Conservation (phyloP, 2,329 filamentous ascomycete genomes). For the Penicillium olsonii region DNA sequence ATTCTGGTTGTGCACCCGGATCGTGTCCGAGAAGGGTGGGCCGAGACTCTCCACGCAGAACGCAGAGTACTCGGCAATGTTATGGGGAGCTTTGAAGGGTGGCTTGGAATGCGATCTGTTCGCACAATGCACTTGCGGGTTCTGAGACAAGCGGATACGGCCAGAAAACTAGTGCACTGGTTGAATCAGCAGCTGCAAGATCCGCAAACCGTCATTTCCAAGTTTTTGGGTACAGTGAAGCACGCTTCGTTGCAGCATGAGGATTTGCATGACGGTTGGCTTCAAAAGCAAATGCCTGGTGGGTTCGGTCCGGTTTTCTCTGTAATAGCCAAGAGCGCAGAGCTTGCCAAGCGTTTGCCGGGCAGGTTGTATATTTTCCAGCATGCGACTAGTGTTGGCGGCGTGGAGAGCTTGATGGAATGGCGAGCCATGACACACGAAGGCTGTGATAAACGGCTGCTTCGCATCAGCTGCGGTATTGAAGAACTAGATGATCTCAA, state of each 20-base stretch:
- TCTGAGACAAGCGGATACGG: too few species aligned
- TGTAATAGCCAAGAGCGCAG: constrained; percentile 60
- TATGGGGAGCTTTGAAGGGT: constrained; percentile 84
- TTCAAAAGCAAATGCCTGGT: constrained; percentile 81
- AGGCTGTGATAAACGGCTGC: too few species aligned
- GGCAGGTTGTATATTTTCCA: constrained; percentile 79
- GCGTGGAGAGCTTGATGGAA: constrained; percentile 92
- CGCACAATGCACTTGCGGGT: too few species aligned
- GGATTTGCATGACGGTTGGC: constrained; percentile 56
- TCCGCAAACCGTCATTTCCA: too few species aligned
- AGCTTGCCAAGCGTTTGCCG: constrained; percentile 67
- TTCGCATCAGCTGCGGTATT: too few species aligned
- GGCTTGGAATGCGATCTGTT: constrained; percentile 82
- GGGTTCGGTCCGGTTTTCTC: constrained; percentile 88
- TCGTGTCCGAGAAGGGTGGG: constrained; percentile 54
- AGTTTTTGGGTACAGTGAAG: too few species aligned
- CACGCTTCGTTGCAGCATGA: constrained; percentile 79
- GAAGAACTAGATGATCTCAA: too few species aligned
- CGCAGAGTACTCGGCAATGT: constrained; percentile 74
- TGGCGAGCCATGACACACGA: constrained; percentile 93
- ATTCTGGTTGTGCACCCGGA: constrained; percentile 63
- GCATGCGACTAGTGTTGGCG: constrained; percentile 88
- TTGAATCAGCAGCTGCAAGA: too few species aligned
- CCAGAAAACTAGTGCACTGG: too few species aligned
- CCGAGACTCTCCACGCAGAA: constrained; percentile 53